phyloP scores from a whole-genome alignment of 2,329 filamentous ascomycete genomes.

The Xylariales sp. region DNA sequence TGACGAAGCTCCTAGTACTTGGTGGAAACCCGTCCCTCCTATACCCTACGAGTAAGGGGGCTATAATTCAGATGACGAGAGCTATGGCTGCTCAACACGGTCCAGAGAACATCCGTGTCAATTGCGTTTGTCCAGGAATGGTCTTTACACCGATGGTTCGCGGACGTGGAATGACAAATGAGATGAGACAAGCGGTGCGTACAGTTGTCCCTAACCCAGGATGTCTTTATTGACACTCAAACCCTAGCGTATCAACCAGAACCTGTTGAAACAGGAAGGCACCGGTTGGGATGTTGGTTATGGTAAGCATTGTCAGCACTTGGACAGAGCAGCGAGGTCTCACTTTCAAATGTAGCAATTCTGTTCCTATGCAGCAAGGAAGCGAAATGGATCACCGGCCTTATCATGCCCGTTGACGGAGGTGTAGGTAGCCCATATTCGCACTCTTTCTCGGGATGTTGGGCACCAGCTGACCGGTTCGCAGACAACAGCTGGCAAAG shows the following conservation, averaged over 20 bases:
- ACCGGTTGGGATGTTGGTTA: conserved; percentile 24
- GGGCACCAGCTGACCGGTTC: background rate
- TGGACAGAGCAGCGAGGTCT: background rate
- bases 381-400: conserved; percentile 23
- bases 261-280: conserved; percentile 21
- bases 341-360: conserved; percentile 15
- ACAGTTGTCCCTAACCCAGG: background rate
- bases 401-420: conserved; percentile 24
- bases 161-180: conserved; percentile 21
- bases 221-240: background rate
- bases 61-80: conserved; percentile 22
- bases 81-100: conserved; percentile 18
- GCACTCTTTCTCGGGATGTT: too few relatives aligned
- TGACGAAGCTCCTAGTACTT: conserved; percentile 4
- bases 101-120: conserved; percentile 16
- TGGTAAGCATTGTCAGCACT: conserved; percentile 12
- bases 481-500: conserved; percentile 5
- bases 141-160: conserved; percentile 23
- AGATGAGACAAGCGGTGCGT: conserved; percentile 17
- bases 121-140: conserved; percentile 22
- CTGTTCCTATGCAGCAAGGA: conserved; percentile 23
- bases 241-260: conserved; percentile 21
- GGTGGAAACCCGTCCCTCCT: conserved; percentile 24
- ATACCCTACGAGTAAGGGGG: conserved; percentile 30
- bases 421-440: conserved; percentile 17